phyloP scores from a whole-genome alignment of 129 eudicot genomes.

The Helianthus tuberosus region DNA sequence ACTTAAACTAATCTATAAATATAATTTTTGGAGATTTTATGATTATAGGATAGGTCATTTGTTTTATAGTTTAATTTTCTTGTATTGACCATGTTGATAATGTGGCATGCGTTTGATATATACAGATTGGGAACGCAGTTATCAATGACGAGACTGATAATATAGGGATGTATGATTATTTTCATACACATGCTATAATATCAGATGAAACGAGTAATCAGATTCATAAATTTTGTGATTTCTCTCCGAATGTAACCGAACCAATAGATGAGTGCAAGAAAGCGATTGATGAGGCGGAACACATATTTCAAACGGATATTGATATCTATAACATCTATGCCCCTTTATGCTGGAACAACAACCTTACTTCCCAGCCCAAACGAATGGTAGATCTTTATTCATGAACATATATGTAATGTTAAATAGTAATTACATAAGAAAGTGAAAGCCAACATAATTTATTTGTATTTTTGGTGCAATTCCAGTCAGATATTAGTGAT shows the following conservation, averaged over 20 bases:
- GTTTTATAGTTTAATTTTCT: neutral
- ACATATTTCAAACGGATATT: slow-evolving; percentile 4
- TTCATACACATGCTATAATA: slow-evolving; percentile 62
- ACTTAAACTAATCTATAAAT: too few relatives aligned
- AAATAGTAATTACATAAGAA: neutral
- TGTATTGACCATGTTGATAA: neutral
- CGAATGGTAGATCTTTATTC: slow-evolving; percentile 39
- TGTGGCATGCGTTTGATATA: neutral
- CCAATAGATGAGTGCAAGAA: slow-evolving; percentile 40
- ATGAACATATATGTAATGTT: neutral
- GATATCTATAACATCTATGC: slow-evolving; percentile 82
- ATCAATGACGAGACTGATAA: slow-evolving; percentile 69
- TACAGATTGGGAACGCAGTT: slow-evolving; percentile 90
- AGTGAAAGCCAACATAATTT: slow-evolving; percentile 12
- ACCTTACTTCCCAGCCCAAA: slow-evolving; percentile 65
- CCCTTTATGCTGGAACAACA: slow-evolving; percentile 45
- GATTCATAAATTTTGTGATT: slow-evolving; percentile 57
- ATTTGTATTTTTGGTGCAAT: neutral
- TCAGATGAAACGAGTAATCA: slow-evolving; percentile 52
- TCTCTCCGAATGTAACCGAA: slow-evolving; percentile 44
- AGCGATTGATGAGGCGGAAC: slow-evolving; percentile 26
- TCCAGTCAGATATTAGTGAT: slow-evolving; percentile 35
- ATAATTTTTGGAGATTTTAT: neutral
- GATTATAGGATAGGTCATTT: neutral
- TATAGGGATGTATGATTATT: slow-evolving; percentile 72